Conservation (phyloP, 352 stramenopile species). For the Phytophthora citricola region DNA sequence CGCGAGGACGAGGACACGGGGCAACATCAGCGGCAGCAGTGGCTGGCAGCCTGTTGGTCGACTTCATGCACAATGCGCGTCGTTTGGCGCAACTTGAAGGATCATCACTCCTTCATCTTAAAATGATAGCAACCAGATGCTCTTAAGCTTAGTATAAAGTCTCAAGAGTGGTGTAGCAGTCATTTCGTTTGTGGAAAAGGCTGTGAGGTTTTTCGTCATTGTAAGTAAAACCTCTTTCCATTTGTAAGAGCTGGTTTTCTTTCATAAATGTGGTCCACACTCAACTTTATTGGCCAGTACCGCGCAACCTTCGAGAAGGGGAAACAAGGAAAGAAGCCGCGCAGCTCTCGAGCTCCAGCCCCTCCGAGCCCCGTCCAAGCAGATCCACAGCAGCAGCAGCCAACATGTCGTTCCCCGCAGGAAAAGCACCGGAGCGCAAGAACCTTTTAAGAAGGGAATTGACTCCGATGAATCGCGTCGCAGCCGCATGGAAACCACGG, state of each 20-base stretch:
- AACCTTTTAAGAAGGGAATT: slow-evolving; percentile 82
- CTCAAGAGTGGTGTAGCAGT: background rate
- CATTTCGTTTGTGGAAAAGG: slow-evolving; percentile 11
- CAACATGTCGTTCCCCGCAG: slow-evolving; percentile 73
- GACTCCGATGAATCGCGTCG: slow-evolving; percentile 79
- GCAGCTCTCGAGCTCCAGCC: slow-evolving; percentile 22
- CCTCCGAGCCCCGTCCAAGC: slow-evolving; percentile 11
- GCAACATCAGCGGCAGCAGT: background rate
- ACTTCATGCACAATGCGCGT: slow-evolving; percentile 1
- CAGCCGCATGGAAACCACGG: slow-evolving; percentile 77
- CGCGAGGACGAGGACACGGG: slow-evolving; percentile 16
- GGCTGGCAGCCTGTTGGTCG: slow-evolving; percentile 1
- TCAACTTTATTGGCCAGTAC: slow-evolving; percentile 27
- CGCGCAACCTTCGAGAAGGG: slow-evolving; percentile 33
- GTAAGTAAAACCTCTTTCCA: slow-evolving; percentile 28
- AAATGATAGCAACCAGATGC: slow-evolving; percentile 12
- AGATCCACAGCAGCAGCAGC: slow-evolving; percentile 11
- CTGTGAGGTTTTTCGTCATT: slow-evolving; percentile 29
- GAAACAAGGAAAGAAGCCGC: slow-evolving; percentile 42
- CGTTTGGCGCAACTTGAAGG: slow-evolving; percentile 30
- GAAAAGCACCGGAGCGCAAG: slow-evolving; percentile 78
- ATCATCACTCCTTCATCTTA: slow-evolving; percentile 4
- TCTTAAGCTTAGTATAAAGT: background rate
- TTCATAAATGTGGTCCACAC: slow-evolving; percentile 31
- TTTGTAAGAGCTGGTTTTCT: slow-evolving; percentile 29